Base-by-base conservation (phyloP, 129 eudicot species). In the Chrysanthemum makinoi region DNA sequence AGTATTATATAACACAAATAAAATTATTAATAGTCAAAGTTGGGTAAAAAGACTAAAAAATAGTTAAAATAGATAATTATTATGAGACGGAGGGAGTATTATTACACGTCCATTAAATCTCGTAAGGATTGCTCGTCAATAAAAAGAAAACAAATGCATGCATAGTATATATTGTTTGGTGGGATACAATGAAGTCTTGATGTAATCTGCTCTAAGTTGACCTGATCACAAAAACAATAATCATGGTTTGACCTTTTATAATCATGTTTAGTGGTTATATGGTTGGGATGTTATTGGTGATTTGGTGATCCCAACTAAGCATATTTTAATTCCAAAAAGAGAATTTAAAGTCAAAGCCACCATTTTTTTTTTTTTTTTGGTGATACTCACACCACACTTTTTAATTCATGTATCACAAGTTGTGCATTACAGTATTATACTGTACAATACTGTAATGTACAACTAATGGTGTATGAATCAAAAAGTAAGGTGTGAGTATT, bases 201-300 rank as follows among this genome's bases (percentile, higher is more conserved):
- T 68, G 62, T 24, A 18, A 69, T 28, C 6, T 15, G 10, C 46
- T 19, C 30, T 4, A 33, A 26, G 30, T 26, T 13, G 17, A 11
- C 44, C 10, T 35, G 26, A 55, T 35, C 47, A 46, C 24, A 12
- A 72, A 43, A 8, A 13, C 20, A 56, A 72, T 72, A 14, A 62
- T 65, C 30, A 22, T 39, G 72, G 43, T 65, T 75, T 75, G 79
- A 75, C 58, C 19, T 19, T 54, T 22, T 60, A 60, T 20, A 33
- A 74, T 52, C 12, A 39, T 74, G 16, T 43, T 73, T 53, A 74
- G 65, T 65, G 79, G 79, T 4, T 43, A 53, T 54, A 53, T 54
- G 24, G 65, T 74, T 58, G 22, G 75, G 9, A 52, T 67, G 62
- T 51, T 68, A n/a, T 50, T 57, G 75, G 62, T 35, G 14, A 52